Evolutionary conservation across 306 rosid species (phyloP), one percentile per base, ranked within the genome.

Genomic region (Senna tora): DNA sequence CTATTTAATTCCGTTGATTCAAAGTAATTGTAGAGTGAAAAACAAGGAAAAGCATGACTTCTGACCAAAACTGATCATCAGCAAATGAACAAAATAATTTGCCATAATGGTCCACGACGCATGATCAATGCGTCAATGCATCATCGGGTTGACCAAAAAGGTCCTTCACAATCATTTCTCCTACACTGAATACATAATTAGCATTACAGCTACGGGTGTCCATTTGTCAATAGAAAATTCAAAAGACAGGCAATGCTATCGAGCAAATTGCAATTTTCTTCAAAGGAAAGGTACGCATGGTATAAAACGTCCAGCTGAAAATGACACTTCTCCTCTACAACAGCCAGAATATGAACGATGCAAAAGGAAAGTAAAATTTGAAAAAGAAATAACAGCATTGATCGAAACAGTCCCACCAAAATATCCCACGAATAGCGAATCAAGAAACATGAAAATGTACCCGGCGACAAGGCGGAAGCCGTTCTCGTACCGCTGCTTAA

Each of bases 401-500:
- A 22, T 9, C 20, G 28, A 55, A 15, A 33, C 32, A 30, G 14
- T 1, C 38, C 25, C 16, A 38, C 45, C 2, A 17, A 9, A 38
- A n/a, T n/a, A n/a, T 36, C 11, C 7, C 41, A 43, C 2, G 21
- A 20, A 43, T 33, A 54, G 59, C 53, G 3, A 0, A 43, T 33
- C 7, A 30, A 45, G 21, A 51, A 36, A 13, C 22, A 0, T 9
- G 30, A 2, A 61, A 72, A 65, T 10, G 56, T 81, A 84, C 88
- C 88, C 88, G 20, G 88, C 84, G 30, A 84, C 77, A 67, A 84
- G 88, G 77, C 85, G 88, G 78, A 69, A 78, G 15, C 88, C 88
- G 36, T 67, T 81, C 72, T 84, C 85, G 79, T 84, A 84, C 20
- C 83, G 83, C 61, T 81, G 88, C 79, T 81, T 85, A 41, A 78